Evolutionary conservation across 2,329 filamentous ascomycete species (phyloP), one percentile per base, ranked within the genome.

Genomic region (Claviceps quebecensis): DNA sequence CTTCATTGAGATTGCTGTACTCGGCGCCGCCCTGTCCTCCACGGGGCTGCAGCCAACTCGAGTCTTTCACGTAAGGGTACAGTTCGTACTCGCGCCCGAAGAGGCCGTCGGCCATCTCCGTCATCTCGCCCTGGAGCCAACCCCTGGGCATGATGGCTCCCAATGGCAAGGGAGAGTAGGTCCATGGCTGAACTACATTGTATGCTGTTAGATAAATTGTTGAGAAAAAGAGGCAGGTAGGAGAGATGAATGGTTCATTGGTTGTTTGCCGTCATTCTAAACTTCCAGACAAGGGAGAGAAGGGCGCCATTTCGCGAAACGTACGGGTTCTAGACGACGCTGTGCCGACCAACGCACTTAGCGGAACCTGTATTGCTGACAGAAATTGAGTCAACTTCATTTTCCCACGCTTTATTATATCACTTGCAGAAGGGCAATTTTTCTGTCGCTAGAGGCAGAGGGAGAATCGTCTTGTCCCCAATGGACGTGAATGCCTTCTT

Each of bases 1-100:
- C 75, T 63, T 81, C 78, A 56, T 78, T 72, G 7, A 81, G 61
- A n/a, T 63, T 65, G 52, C 71, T 76, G 60, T 81, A 81, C 56
- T 80, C 76, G 17, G 65, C 58, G 3, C 73, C 71, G 1, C 75
- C 75, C 0, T 52, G 2, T 55, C 29, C 29, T 11, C 58, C 1
- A 54, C 53, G 34, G 44, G 45, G 43, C 34, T 55, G 54, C 0
- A 68, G 58, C 76, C 76, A 81, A 13, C 67, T 66, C 4, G 69
- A 74, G 48, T 76, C 57, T 5, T 66, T 67, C 37, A 81, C 74
- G 54, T 69, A 75, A 36, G 67, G 64, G 59, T 78, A 81, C 56
- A 81, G 80, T 47, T 78, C 73, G 46, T 63, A 56, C 55, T 74
- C 58, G 53, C 78, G 73, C 3, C 78, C 77, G 0, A 73, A 72